A percentile compares a stretch with the other conserved stretches of the same genome.
Conservation (phyloP, 2,329 filamentous ascomycete genomes). For the Aspergillus felis region DNA sequence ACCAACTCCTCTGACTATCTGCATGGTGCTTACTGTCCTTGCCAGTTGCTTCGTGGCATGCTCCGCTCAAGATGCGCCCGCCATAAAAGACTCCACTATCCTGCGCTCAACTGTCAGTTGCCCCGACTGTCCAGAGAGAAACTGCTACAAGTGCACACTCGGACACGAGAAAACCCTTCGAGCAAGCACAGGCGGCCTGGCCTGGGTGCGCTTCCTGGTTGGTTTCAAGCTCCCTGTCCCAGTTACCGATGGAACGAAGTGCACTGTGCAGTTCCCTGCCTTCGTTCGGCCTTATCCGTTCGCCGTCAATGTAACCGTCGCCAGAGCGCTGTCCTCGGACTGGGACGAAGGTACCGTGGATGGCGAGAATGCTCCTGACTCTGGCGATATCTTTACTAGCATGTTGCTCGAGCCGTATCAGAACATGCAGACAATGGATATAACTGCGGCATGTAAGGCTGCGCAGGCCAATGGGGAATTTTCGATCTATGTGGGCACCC, state of each 20-base stretch:
- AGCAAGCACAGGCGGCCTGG: conserved; percentile 8
- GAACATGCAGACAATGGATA: conserved; percentile 5
- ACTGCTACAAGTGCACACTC: conserved; percentile 12
- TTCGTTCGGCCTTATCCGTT: conserved; percentile 2
- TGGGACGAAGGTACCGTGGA: conserved; percentile 12
- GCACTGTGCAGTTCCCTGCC: conserved; percentile 14
- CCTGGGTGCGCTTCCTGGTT: conserved; percentile 8
- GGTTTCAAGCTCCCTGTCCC: conserved; percentile 7
- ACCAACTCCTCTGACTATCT: background rate
- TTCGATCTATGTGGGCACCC: conserved; percentile 8
- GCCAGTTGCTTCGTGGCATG: background rate
- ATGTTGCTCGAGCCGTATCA: conserved; percentile 1
- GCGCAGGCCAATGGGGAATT: conserved; percentile 7
- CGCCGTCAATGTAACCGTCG: conserved; percentile 8
- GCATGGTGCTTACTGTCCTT: background rate
- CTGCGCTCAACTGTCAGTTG: conserved; percentile 9
- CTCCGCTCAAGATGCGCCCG: background rate
- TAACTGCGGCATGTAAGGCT: conserved; percentile 6
- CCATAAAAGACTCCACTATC: conserved; percentile 14
- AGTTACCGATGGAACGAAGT: conserved; percentile 1
- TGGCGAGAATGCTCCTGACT: conserved; percentile 7
- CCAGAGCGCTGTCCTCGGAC: conserved; percentile 4
- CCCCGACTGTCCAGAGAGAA: conserved; percentile 5
- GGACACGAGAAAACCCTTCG: conserved; percentile 4
- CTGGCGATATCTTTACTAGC: background rate